phyloP scores from a whole-genome alignment of 306 rosid species.

The Hippophae gyantsensis region DNA sequence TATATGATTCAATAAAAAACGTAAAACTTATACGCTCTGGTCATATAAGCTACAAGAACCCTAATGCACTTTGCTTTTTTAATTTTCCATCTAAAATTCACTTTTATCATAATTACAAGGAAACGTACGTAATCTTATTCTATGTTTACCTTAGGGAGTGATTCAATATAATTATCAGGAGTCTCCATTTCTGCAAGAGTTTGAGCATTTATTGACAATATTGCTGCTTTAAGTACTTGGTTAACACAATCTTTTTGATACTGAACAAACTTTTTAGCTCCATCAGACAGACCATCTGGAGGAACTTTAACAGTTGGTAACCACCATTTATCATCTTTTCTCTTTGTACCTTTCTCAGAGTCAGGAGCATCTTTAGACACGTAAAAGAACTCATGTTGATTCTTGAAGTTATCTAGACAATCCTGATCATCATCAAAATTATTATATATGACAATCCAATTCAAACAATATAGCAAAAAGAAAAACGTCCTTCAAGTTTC shows the following conservation, averaged over 20 bases:
- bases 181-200: slow-evolving; percentile 88
- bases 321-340: slow-evolving; percentile 93
- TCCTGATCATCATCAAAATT: slow-evolving; percentile 44
- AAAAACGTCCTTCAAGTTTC: no score
- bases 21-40: no score
- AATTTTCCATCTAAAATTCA: neutral
- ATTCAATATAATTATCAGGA: slow-evolving; percentile 84
- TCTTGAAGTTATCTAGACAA: slow-evolving; percentile 74
- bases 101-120: neutral
- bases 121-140: neutral
- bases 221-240: slow-evolving; percentile 98
- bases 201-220: slow-evolving; percentile 98
- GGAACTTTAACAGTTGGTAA: slow-evolving; percentile 84
- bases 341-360: slow-evolving; percentile 36
- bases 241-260: slow-evolving; percentile 92
- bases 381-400: slow-evolving; percentile 64
- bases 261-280: slow-evolving; percentile 71
- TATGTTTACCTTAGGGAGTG: slow-evolving; percentile 73
- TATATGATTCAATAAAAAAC: no score
- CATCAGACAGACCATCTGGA: slow-evolving; percentile 62
- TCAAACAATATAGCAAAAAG: neutral
- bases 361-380: slow-evolving; percentile 51
- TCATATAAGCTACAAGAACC: neutral
- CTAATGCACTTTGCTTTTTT: no score
- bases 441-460: slow-evolving; percentile 10